Evolutionary conservation across 805 yeast species (phyloP).

Genomic region (Candida ovalis): DNA sequence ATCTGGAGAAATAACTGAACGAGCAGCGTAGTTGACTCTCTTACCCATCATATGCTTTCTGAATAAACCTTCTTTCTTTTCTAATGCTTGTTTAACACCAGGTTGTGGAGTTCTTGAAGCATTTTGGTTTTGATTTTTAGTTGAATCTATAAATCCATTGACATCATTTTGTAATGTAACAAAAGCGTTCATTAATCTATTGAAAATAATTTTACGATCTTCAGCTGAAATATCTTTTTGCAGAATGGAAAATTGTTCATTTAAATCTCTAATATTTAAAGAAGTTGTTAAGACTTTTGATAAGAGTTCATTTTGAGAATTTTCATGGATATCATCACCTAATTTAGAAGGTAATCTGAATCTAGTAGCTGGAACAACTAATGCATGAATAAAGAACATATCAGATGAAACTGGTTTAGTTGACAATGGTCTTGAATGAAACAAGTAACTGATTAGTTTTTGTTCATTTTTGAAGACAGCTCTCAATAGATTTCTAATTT

Average conservation of each 20-base stretch:
- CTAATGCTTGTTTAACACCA: constrained; percentile 96
- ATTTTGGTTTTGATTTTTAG: constrained; percentile 74
- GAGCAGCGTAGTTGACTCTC: constrained; percentile 98
- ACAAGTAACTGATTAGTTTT: constrained; percentile 61
- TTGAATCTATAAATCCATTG: constrained; percentile 87
- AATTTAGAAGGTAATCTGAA: constrained; percentile 95
- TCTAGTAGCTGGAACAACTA: constrained; percentile 94
- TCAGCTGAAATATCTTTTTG: constrained; percentile 60
- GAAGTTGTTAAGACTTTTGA: constrained; percentile 78
- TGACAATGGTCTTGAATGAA: constrained; percentile 72
- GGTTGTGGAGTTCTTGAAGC: constrained; percentile 77
- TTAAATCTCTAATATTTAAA: constrained; percentile 79
- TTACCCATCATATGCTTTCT: constrained; percentile 99
- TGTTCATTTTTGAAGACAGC: constrained; percentile 75
- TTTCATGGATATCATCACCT: constrained; percentile 96
- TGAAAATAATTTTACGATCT: constrained; percentile 73
- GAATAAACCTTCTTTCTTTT: constrained; percentile 97
- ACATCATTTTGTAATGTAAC: constrained; percentile 94
- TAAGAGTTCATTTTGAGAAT: constrained; percentile 84
- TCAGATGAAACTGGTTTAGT: constrained; percentile 57
- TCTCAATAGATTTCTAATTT: constrained; percentile 74
- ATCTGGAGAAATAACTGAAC: constrained; percentile 98
- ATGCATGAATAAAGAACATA: constrained; percentile 81
- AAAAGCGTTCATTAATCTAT: constrained; percentile 91
- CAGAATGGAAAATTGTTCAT: constrained; percentile 71